Evolutionary conservation across 768 basidiomycete species (phyloP).

Genomic region (Serendipita sp.): DNA sequence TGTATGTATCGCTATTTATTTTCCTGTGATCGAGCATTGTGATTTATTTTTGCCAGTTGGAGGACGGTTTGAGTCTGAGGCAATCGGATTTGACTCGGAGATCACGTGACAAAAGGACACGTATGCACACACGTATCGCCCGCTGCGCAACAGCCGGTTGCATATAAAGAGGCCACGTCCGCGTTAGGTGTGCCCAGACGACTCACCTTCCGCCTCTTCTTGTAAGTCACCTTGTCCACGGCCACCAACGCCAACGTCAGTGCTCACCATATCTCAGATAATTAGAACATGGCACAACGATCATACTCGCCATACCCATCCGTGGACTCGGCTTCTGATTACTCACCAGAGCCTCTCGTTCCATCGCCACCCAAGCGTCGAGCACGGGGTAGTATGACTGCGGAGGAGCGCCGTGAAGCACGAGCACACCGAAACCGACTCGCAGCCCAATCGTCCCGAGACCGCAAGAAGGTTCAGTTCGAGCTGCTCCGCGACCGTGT

Average conservation of each 20-base stretch:
- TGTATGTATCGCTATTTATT: too few relatives aligned
- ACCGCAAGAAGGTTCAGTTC: conserved; percentile 77
- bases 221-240: background rate
- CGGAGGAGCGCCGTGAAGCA: conserved; percentile 73
- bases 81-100: background rate
- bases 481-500: conserved; percentile 48
- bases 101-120: background rate
- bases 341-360: background rate
- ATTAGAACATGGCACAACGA: background rate
- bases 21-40: too few relatives aligned
- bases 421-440: conserved; percentile 84
- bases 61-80: too few relatives aligned
- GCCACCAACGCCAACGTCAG: background rate
- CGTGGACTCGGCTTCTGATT: conserved; percentile 1
- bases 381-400: conserved; percentile 38
- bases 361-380: conserved; percentile 56
- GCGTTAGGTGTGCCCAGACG: background rate
- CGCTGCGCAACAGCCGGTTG: too few relatives aligned
- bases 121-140: background rate
- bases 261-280: background rate
- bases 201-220: background rate
- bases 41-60: too few relatives aligned
- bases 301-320: conserved; percentile 3
- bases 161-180: too few relatives aligned
- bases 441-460: conserved; percentile 84